Evolutionary conservation across 2,329 filamentous ascomycete genomes (phyloP).

Genomic region (Malbranchea zuffiana): DNA sequence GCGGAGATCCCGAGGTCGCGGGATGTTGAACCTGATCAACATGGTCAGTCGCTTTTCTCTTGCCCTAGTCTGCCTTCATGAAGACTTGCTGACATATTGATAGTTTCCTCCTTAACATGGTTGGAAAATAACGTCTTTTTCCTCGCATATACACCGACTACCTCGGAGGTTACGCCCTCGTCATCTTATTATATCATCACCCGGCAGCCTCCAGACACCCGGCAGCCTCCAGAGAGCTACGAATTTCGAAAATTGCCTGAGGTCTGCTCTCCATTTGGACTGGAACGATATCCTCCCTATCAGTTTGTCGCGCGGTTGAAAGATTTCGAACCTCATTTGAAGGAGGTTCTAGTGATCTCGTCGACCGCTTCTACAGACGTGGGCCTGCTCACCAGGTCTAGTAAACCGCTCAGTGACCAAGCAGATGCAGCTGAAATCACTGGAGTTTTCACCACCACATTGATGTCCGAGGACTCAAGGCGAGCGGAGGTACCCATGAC

Average conservation of each 20-base stretch:
- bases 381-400: slow-evolving; percentile 65
- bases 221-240: slow-evolving; percentile 45
- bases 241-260: slow-evolving; percentile 64
- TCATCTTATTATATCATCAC: slow-evolving; percentile 73
- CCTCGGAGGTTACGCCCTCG: slow-evolving; percentile 44
- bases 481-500: slow-evolving; percentile 66
- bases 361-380: slow-evolving; percentile 73
- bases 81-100: slow-evolving; percentile 7
- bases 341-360: slow-evolving; percentile 70
- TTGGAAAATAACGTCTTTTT: slow-evolving; percentile 80
- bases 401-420: slow-evolving; percentile 52
- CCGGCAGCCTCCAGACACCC: slow-evolving; percentile 46
- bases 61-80: background rate
- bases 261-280: slow-evolving; percentile 60
- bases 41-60: slow-evolving; percentile 45
- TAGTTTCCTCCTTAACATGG: slow-evolving; percentile 73
- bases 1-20: slow-evolving; percentile 69
- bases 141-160: slow-evolving; percentile 58
- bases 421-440: slow-evolving; percentile 49
- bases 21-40: slow-evolving; percentile 49
- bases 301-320: slow-evolving; percentile 68
- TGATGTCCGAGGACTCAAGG: slow-evolving; percentile 60
- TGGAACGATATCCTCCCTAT: slow-evolving; percentile 56
- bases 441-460: slow-evolving; percentile 62
- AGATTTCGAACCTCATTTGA: slow-evolving; percentile 67